Evolutionary conservation across 2,329 filamentous ascomycete genomes (phyloP).

Genomic region (Fusarium avenaceum): DNA sequence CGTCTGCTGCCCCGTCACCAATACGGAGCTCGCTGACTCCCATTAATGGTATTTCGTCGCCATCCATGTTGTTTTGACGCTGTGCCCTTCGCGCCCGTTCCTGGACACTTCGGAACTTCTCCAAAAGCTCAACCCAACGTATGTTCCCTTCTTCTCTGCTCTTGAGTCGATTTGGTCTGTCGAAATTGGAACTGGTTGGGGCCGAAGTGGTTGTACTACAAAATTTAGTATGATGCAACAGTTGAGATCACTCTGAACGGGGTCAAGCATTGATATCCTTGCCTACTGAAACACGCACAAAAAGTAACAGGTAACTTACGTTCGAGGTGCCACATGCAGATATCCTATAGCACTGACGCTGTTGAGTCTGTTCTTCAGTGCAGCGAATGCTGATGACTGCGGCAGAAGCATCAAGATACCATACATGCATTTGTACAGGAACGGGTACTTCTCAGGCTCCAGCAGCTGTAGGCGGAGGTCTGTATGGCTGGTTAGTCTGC

Average conservation of each 20-base stretch:
- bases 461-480: conserved; percentile 94
- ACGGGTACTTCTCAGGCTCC: conserved; percentile 94
- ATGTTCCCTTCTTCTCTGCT: conserved; percentile 86
- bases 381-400: conserved; percentile 96
- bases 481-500: conserved; percentile 53
- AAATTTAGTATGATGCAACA: conserved; percentile 18
- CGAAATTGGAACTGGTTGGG: conserved; percentile 70
- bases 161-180: conserved; percentile 83
- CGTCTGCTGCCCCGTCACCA: conserved; percentile 57
- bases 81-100: conserved; percentile 83
- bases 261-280: not conserved
- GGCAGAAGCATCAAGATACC: conserved; percentile 98
- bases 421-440: conserved; percentile 97
- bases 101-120: conserved; percentile 94
- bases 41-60: conserved; percentile 62
- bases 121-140: conserved; percentile 90
- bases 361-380: conserved; percentile 95
- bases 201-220: conserved; percentile 60
- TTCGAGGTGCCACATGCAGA: conserved; percentile 83
- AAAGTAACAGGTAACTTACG: conserved; percentile 63
- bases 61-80: conserved; percentile 64
- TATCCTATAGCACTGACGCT: conserved; percentile 98
- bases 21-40: conserved; percentile 59
- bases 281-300: not conserved
- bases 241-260: not conserved